phyloP scores from a whole-genome alignment of 2,329 filamentous ascomycete species.

The Phyllachora maydis region DNA sequence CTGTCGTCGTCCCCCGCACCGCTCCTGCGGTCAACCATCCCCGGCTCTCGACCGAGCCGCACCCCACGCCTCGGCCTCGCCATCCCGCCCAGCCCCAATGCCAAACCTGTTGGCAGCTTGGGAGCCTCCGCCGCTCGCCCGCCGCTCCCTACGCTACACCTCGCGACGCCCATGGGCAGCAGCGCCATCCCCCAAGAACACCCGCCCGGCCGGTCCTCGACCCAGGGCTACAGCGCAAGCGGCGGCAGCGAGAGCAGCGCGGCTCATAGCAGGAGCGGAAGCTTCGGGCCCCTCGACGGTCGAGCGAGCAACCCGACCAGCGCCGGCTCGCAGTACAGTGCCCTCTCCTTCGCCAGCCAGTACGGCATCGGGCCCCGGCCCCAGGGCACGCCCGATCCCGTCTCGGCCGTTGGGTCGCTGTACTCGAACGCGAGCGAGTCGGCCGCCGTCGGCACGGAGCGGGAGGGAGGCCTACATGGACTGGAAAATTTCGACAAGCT shows the following conservation, averaged over 20 bases:
- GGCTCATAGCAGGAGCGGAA: conserved; percentile 64
- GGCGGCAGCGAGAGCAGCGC: conserved; percentile 64
- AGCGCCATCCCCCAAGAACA: conserved; percentile 52
- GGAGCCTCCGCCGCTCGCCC: conserved; percentile 30
- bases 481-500: conserved; percentile 63
- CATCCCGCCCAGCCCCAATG: conserved; percentile 73
- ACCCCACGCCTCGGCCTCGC: conserved; percentile 69
- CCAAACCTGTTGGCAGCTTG: conserved; percentile 47
- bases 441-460: conserved; percentile 56
- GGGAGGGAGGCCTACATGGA: conserved; percentile 61
- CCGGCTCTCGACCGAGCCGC: conserved; percentile 42
- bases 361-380: conserved; percentile 47
- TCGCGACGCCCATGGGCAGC: conserved; percentile 78
- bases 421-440: conserved; percentile 60
- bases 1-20: conserved; percentile 66
- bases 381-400: conserved; percentile 59
- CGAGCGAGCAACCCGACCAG: conserved; percentile 65
- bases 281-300: conserved; percentile 59
- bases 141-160: conserved; percentile 56
- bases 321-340: conserved; percentile 72
- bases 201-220: conserved; percentile 26
- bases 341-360: conserved; percentile 58
- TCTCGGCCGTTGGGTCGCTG: conserved; percentile 70
- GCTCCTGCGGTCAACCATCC: conserved; percentile 65
- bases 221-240: conserved; percentile 43